Base-by-base conservation (phyloP, 441 rosid species). In the Geranium incanum region DNA sequence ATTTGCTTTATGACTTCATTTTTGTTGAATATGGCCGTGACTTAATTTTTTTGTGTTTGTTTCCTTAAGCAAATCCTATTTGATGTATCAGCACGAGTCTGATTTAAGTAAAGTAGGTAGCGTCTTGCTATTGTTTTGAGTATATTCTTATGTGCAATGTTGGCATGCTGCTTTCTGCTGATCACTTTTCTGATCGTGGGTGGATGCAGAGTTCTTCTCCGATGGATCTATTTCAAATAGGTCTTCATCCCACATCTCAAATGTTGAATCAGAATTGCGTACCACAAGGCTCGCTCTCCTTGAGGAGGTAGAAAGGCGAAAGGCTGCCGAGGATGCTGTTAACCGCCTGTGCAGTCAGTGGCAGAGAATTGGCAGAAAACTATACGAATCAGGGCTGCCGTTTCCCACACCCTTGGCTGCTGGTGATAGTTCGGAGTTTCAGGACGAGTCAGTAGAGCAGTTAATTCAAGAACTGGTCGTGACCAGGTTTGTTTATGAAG, bases 241-340 rank as follows among this genome's bases (percentile, higher is more conserved):
- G 12, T 60, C 65, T 16, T 18, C 65, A 21, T 6, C 65, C 65
- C 65, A 18, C 18, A 16, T 60, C 65, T 8, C 65, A 60, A 16
- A 75, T 39, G 37, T 75, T 57, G 74, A 75, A 63, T 70, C 59
- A 18, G 78, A 75, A 19, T 16, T 70, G 33, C 60, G 70, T 55
- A 70, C 33, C 39, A 55, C 60, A 21, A 66, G 71, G 39, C 21
- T 67, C n/a, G 60, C 68, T 57, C 50, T 75, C 28, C 36, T 70
- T 18, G 55, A 38, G 65, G 78, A 75, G 64, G 70, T 70, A 9
- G 78, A 57, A 43, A 75, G 62, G 70, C 70, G 74, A 15, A 75
- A 71, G 74, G 74, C 60, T 15, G 70, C 74, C 55, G 71, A 75
- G 36, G 67, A 71, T 66, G 48, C 71, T 41, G 66, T 75, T 6